Percentiles rank a stretch among this genome's conserved stretches.
Conservation (phyloP, 2,329 filamentous ascomycete genomes). For the Plenodomus lindquistii region DNA sequence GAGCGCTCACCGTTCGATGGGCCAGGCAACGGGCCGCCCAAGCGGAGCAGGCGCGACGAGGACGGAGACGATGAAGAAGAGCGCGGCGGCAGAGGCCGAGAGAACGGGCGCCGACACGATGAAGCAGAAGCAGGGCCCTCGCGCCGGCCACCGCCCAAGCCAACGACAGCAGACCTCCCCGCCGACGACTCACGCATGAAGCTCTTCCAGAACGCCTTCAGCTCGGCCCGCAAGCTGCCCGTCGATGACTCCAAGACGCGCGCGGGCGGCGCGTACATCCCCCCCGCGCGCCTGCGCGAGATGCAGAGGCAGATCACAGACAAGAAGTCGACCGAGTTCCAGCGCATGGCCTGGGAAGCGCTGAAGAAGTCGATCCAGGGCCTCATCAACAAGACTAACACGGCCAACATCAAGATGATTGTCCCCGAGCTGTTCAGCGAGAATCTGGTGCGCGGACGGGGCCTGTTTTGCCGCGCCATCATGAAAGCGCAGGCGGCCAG, state of each 20-base stretch:
- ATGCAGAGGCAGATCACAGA: conserved; percentile 97
- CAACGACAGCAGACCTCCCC: conserved; percentile 19
- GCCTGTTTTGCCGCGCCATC: conserved; percentile 91
- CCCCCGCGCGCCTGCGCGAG: conserved; percentile 84
- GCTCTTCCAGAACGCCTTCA: conserved; percentile 43
- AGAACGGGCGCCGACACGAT: conserved; percentile 56
- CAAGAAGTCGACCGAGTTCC: conserved; percentile 94
- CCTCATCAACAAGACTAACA: conserved; percentile 98
- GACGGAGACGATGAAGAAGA: conserved; percentile 40
- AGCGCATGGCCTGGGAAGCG: conserved; percentile 98
- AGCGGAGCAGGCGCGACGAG: conserved; percentile 42
- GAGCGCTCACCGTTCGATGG: conserved; percentile 56
- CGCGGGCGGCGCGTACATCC: conserved; percentile 95
- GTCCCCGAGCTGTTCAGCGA: conserved; percentile 95
- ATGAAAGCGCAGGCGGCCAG: conserved; percentile 98
- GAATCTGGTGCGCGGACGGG: conserved; percentile 88
- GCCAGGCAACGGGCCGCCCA: conserved; percentile 32
- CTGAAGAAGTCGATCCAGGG: conserved; percentile 99
- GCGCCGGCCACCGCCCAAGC: conserved; percentile 52
- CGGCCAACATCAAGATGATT: conserved; percentile 96
- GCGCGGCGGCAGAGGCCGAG: conserved; percentile 51
- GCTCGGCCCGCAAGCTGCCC: conserved; percentile 74
- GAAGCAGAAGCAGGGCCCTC: conserved; percentile 72
- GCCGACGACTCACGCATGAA: conserved; percentile 42
- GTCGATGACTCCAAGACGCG: conserved; percentile 88